Percentiles rank a stretch among this genome's conserved stretches.
Conservation (phyloP, 2,329 filamentous ascomycete genomes). For the Grosmannia penicillata region DNA sequence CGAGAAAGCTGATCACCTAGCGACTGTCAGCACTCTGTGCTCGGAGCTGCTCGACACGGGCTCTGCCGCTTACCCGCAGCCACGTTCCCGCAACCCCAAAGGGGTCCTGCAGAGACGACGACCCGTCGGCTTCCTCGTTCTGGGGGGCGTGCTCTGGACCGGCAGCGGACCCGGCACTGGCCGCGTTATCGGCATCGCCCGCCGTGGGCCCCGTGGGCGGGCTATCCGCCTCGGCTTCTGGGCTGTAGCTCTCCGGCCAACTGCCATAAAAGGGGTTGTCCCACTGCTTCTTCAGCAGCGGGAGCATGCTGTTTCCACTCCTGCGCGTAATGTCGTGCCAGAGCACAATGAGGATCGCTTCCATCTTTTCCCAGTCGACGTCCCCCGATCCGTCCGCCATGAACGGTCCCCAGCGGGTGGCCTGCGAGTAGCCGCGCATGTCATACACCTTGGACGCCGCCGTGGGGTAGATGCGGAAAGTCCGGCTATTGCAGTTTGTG, state of each 20-base stretch:
- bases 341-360: slow-evolving; percentile 53
- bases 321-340: slow-evolving; percentile 43
- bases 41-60: too few relatives aligned
- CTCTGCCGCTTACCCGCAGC: slow-evolving; percentile 50
- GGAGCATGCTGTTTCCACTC: too few relatives aligned
- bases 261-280: slow-evolving; percentile 39
- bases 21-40: too few relatives aligned
- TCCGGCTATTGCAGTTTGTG: slow-evolving; percentile 10
- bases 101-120: slow-evolving; percentile 34
- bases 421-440: slow-evolving; percentile 48
- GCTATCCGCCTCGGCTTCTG: not conserved
- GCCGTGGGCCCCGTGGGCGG: too few relatives aligned
- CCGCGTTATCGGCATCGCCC: too few relatives aligned
- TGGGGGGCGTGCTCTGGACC: not conserved
- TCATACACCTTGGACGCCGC: slow-evolving; percentile 62
- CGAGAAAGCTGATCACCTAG: slow-evolving; percentile 34
- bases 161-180: too few relatives aligned
- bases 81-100: slow-evolving; percentile 59
- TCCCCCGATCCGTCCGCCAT: slow-evolving; percentile 41
- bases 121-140: not conserved
- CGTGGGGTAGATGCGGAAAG: slow-evolving; percentile 34
- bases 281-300: too few relatives aligned
- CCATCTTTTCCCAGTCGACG: slow-evolving; percentile 70
- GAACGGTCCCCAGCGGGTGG: slow-evolving; percentile 58
- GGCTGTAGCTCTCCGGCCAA: slow-evolving; percentile 33